These are phyloP conservation scores for Extremus antarcticus DNA, from an alignment of 495 filamentous ascomycete species.

Conservation along the genomic window DNA sequence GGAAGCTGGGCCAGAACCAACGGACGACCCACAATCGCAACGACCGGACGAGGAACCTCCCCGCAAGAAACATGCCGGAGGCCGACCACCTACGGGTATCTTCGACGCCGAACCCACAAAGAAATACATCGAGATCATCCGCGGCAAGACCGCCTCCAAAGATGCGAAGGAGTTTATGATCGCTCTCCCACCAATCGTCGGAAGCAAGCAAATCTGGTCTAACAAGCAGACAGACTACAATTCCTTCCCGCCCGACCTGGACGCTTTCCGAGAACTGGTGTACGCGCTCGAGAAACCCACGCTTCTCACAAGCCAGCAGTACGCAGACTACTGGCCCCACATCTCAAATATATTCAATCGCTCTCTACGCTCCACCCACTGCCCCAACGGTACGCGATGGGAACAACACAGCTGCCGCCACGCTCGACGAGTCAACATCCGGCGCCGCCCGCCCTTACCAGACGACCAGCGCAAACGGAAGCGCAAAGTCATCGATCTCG, in stretches of 20 bases:
- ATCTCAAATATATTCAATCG: not conserved
- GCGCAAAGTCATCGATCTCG: not conserved
- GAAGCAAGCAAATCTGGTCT: not conserved
- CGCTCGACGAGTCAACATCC: not conserved
- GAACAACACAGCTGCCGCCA: not conserved
- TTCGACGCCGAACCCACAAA: too few species aligned
- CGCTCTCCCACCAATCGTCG: not conserved
- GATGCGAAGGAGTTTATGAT: slow-evolving; percentile 13
- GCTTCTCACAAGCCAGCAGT: slow-evolving; percentile 2
- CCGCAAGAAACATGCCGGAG: too few species aligned
- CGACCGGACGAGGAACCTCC: too few species aligned
- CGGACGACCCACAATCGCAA: too few species aligned
- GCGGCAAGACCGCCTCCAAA: too few species aligned
- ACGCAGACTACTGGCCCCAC: not conserved
- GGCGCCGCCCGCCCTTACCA: too few species aligned
- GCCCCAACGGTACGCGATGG: not conserved
- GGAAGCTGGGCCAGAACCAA: too few species aligned
- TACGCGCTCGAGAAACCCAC: not conserved
- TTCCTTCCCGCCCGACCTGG: not conserved
- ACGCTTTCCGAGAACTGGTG: not conserved
- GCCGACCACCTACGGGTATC: too few species aligned
- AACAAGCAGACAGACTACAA: not conserved
- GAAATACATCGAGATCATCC: too few species aligned
- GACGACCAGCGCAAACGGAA: not conserved
- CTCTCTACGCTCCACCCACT: too few species aligned